phyloP scores from a whole-genome alignment of 2,329 filamentous ascomycete species.

The Teratosphaeria destructans region DNA sequence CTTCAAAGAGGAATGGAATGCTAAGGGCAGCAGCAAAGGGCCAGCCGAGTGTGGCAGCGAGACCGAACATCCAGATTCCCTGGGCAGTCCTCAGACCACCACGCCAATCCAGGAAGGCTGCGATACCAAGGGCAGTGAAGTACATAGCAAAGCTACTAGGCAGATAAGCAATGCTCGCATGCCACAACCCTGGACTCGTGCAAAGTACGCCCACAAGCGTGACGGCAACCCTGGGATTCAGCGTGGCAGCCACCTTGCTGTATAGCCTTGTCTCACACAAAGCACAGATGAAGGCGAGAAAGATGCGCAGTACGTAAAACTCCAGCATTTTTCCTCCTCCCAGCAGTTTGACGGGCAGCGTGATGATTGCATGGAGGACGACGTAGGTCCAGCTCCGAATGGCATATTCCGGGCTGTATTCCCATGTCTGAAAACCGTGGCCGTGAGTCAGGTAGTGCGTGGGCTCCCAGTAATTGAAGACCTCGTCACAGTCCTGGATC shows the following conservation, averaged over 20 bases:
- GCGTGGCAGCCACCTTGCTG: slow-evolving; percentile 60
- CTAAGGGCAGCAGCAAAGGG: slow-evolving; percentile 81
- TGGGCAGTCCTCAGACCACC: slow-evolving; percentile 67
- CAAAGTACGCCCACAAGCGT: slow-evolving; percentile 71
- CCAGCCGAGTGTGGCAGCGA: slow-evolving; percentile 82
- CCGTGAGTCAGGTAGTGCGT: slow-evolving; percentile 88
- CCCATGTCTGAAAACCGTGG: slow-evolving; percentile 94
- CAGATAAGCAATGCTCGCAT: slow-evolving; percentile 75
- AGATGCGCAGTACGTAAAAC: slow-evolving; percentile 77
- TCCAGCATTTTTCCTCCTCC: slow-evolving; percentile 44
- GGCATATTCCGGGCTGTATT: slow-evolving; percentile 89
- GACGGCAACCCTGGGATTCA: slow-evolving; percentile 75
- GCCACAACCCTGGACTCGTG: slow-evolving; percentile 84
- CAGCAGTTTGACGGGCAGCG: slow-evolving; percentile 53
- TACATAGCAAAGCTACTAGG: slow-evolving; percentile 98
- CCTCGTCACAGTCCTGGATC: slow-evolving; percentile 96
- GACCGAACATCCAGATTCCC: slow-evolving; percentile 83
- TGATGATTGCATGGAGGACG: slow-evolving; percentile 63
- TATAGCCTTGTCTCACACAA: slow-evolving; percentile 74
- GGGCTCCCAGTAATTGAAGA: slow-evolving; percentile 99
- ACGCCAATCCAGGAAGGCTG: slow-evolving; percentile 84
- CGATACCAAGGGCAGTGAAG: slow-evolving; percentile 71
- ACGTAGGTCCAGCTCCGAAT: slow-evolving; percentile 95
- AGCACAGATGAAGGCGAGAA: slow-evolving; percentile 66
- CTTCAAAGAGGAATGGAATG: slow-evolving; percentile 70